These are phyloP conservation scores for Apiotrichum akiyoshidainum DNA, from an alignment of 1,284 basidiomycete species.

Conservation along the genomic window DNA sequence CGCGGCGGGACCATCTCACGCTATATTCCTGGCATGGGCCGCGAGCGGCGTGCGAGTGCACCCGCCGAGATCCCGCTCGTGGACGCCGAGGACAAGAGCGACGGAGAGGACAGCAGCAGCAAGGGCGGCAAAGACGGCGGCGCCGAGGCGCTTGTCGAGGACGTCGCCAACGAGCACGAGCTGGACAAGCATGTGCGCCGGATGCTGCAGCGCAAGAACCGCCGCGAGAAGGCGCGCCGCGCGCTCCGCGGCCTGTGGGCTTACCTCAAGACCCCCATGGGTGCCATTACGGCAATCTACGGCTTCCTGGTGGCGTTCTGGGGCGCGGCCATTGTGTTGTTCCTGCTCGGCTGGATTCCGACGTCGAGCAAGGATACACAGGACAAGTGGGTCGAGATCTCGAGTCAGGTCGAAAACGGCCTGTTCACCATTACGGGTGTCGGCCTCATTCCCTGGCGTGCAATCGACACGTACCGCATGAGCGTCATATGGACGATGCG, in stretches of 20 bases:
- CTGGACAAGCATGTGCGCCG: constrained; percentile 66
- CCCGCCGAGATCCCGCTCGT: background rate
- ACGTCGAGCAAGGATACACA: constrained; percentile 36
- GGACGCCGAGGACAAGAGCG: background rate
- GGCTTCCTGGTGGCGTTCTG: constrained; percentile 76
- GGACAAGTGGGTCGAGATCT: constrained; percentile 59
- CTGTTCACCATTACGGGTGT: constrained; percentile 71
- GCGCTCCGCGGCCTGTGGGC: constrained; percentile 72
- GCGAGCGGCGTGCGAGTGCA: background rate
- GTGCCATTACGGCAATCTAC: constrained; percentile 70
- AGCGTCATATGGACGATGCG: constrained; percentile 71
- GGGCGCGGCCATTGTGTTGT: constrained; percentile 78
- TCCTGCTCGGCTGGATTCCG: constrained; percentile 56
- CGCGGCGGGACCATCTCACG: background rate
- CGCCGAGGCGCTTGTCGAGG: constrained; percentile 1
- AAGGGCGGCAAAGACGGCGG: constrained; percentile 1
- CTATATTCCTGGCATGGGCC: background rate
- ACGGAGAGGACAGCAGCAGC: background rate
- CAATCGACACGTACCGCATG: constrained; percentile 73
- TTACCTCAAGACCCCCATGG: constrained; percentile 71
- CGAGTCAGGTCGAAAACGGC: constrained; percentile 70
- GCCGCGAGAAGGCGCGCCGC: constrained; percentile 62
- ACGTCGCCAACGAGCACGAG: constrained; percentile 26
- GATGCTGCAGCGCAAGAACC: constrained; percentile 57
- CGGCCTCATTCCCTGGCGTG: constrained; percentile 64